Base-by-base conservation (phyloP, 108 stramenopile species). In the Cyclostephanos invisitatus region DNA sequence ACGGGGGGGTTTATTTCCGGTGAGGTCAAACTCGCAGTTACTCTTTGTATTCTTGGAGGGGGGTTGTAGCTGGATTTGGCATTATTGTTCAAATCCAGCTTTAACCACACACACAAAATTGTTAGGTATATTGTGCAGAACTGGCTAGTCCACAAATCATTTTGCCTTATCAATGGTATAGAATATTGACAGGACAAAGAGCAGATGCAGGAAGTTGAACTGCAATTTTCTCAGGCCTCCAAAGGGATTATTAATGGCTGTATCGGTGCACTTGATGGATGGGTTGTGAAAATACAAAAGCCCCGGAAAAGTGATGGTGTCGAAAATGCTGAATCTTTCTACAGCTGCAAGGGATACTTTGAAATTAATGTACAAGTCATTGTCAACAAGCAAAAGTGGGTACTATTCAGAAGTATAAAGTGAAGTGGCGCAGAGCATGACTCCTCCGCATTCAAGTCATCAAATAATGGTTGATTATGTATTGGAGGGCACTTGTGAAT, bases 251-350 rank as follows among this genome's bases (percentile, higher is more conserved):
- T 63, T 9, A 35, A 22, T 48, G 71, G 71, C 7, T 42, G 38
- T 17, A 63, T 72, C 32, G 61, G 71, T 29, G 71, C 61, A 1
- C 46, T 72, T 22, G 71, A 72, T 63, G 71, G 71, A 10, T 72
- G 71, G 71, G 44, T 72, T 40, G 71, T 72, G 5, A 70, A 61
- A 37, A 61, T 70, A 5, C 40, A 35, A 37, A 46, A 3, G 25
- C 69, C 69, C 2, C 3, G 5, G 4, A 37, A 11, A 2, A 5
- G 49, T 4, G 20, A 50, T 20, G 20, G 20, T 9, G 49, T 50
- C 3, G 10, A 2, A 3, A 8, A 50, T 50, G 7, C 49, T 2
- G 49, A 5, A n/a, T 50, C 8, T 2, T 7, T 56, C 8, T 56
- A 25, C 8, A 56, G 62, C 10, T 21, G 50, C 18, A 54, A 67